These are phyloP conservation scores for Dactylellina sp. DNA, from an alignment of 2,329 filamentous ascomycete genomes.

Conservation along the genomic window DNA sequence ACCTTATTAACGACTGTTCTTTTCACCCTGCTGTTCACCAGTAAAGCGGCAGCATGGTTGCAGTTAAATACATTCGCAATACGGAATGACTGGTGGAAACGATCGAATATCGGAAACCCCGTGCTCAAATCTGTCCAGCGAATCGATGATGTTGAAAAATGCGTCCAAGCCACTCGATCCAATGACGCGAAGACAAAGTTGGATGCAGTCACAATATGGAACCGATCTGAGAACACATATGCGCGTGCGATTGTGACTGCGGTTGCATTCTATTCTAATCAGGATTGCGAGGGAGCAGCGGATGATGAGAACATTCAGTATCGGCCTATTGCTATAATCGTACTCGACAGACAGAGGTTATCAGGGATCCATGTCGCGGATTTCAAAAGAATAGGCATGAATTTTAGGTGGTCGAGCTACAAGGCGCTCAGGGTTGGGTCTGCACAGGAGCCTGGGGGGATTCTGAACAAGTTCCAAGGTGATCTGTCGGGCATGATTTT, in stretches of 20 bases:
- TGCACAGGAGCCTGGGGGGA: constrained; percentile 1
- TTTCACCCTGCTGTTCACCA: neutral
- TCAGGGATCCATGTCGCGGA: constrained; percentile 3
- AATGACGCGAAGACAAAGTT: neutral
- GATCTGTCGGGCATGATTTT: constrained; percentile 15
- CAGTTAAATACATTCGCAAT: constrained; percentile 20
- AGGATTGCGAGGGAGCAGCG: neutral
- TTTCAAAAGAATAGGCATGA: neutral
- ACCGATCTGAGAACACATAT: constrained; percentile 9
- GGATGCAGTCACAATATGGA: constrained; percentile 31
- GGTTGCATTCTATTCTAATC: constrained; percentile 25
- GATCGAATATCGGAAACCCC: neutral
- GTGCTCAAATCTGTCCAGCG: neutral
- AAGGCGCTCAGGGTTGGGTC: constrained; percentile 9
- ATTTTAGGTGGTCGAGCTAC: constrained; percentile 24
- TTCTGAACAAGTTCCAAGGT: constrained; percentile 11
- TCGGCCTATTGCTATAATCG: constrained; percentile 14
- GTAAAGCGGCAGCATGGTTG: constrained; percentile 23
- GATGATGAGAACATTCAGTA: neutral
- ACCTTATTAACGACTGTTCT: neutral
- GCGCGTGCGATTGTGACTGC: neutral
- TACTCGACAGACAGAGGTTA: constrained; percentile 6
- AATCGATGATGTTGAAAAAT: neutral
- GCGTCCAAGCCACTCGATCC: neutral
- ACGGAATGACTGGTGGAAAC: constrained; percentile 20